These are phyloP conservation scores for Clathrospora elynae DNA, from an alignment of 2,329 filamentous ascomycete genomes.

Conservation along the genomic window DNA sequence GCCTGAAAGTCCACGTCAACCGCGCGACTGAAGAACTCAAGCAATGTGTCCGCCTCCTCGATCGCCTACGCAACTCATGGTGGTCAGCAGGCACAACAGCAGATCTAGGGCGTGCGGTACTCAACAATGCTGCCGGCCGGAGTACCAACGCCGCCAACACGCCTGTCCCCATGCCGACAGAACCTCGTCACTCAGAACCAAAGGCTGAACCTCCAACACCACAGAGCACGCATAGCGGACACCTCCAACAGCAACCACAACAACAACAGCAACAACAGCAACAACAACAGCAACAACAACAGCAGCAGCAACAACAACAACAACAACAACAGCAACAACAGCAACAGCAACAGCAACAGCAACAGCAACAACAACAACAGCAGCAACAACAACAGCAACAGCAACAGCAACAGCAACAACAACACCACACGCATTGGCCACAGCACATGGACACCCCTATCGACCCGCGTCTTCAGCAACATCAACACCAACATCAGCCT, in stretches of 20 bases:
- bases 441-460: constrained; percentile 37
- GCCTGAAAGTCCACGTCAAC: constrained; percentile 54
- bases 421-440: constrained; percentile 29
- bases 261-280: too few relatives aligned
- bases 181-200: constrained; percentile 24
- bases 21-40: constrained; percentile 54
- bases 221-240: constrained; percentile 22
- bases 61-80: constrained; percentile 52
- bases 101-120: constrained; percentile 47
- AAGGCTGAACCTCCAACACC: constrained; percentile 29
- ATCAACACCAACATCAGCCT: constrained; percentile 13
- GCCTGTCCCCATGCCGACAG: constrained; percentile 31
- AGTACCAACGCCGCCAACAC: constrained; percentile 45
- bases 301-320: constrained; percentile 16
- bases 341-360: constrained; percentile 19
- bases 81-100: constrained; percentile 55
- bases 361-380: constrained; percentile 18
- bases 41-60: constrained; percentile 52
- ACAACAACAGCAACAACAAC: too few relatives aligned
- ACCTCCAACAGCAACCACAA: constrained; percentile 14
- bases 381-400: constrained; percentile 15
- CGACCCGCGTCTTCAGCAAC: constrained; percentile 43
- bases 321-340: constrained; percentile 15
- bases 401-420: constrained; percentile 18
- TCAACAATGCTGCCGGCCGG: constrained; percentile 47